phyloP scores from a whole-genome alignment of 306 rosid genomes.

The Vigna reflexopilosa region DNA sequence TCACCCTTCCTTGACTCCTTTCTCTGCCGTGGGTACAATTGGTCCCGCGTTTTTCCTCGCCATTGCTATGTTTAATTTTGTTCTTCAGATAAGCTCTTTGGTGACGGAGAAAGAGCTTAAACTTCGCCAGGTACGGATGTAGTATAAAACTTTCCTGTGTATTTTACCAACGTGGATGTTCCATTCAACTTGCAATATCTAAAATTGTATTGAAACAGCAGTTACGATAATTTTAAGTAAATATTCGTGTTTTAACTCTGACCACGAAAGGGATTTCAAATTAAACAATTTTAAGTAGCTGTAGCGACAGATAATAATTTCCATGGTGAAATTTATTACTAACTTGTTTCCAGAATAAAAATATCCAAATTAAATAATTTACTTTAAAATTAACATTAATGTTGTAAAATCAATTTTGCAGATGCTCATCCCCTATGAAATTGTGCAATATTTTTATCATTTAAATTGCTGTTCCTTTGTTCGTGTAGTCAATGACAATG shows the following conservation, averaged over 20 bases:
- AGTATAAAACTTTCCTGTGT: neutral
- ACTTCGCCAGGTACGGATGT: conserved; percentile 79
- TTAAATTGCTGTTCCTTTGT: conserved; percentile 18
- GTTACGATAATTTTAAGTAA: neutral
- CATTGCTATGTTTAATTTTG: conserved; percentile 88
- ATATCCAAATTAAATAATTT: neutral
- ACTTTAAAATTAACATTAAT: neutral
- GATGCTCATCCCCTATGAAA: neutral
- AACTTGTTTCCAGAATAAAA: neutral
- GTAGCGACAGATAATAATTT: neutral
- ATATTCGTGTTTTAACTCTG: neutral
- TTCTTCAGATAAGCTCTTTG: conserved; percentile 80
- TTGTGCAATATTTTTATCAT: neutral
- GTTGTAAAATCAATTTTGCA: neutral
- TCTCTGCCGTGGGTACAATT: conserved; percentile 50
- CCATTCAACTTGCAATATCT: neutral
- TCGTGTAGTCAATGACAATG: conserved; percentile 79
- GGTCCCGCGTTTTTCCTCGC: conserved; percentile 87
- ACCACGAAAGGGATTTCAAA: neutral
- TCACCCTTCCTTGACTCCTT: conserved; percentile 62
- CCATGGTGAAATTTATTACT: neutral
- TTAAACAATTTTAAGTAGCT: neutral
- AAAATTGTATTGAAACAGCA: neutral
- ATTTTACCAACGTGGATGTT: neutral
- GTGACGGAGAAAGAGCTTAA: conserved; percentile 89